phyloP scores from a whole-genome alignment of 192 early-diverging fungal genomes.

The Backusella australiensis region DNA sequence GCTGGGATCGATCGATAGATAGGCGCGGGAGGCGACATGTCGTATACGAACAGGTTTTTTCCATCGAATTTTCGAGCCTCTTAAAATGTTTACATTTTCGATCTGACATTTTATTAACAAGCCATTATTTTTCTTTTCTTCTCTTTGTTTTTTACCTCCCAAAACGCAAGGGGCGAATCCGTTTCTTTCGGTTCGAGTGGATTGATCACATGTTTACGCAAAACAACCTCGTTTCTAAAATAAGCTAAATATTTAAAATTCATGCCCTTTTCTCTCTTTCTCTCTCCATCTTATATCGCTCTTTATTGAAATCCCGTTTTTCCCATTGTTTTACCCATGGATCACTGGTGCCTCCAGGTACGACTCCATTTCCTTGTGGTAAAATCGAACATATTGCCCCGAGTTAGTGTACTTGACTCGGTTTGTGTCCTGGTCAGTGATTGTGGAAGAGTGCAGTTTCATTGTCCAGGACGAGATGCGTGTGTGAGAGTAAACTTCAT shows the following conservation, averaged over 20 bases:
- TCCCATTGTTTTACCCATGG: background rate
- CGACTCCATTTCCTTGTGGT: conserved; percentile 30
- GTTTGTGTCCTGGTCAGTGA: background rate
- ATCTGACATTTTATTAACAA: conserved; percentile 9
- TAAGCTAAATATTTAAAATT: background rate
- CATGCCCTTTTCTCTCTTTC: background rate
- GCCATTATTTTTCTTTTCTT: background rate
- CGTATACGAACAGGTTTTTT: conserved; percentile 26
- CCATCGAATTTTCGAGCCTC: conserved; percentile 17
- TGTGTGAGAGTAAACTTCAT: conserved; percentile 30
- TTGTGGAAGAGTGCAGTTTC: conserved; percentile 12
- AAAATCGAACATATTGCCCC: conserved; percentile 23
- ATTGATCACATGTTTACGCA: conserved; percentile 27
- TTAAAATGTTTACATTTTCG: conserved; percentile 4
- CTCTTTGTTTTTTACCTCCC: conserved; percentile 18
- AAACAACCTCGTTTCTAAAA: conserved; percentile 16
- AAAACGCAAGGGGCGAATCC: conserved; percentile 28
- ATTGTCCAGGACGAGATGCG: conserved; percentile 34
- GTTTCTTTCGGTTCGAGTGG: conserved; percentile 31
- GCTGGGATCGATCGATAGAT: conserved; percentile 24
- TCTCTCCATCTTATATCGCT: background rate
- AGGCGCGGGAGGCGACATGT: conserved; percentile 23
- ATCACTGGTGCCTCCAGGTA: conserved; percentile 20
- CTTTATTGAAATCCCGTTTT: background rate
- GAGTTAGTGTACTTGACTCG: conserved; percentile 19